Evolutionary conservation across 2,329 filamentous ascomycete genomes (phyloP).

Genomic region (Cladophialophora yegresii): DNA sequence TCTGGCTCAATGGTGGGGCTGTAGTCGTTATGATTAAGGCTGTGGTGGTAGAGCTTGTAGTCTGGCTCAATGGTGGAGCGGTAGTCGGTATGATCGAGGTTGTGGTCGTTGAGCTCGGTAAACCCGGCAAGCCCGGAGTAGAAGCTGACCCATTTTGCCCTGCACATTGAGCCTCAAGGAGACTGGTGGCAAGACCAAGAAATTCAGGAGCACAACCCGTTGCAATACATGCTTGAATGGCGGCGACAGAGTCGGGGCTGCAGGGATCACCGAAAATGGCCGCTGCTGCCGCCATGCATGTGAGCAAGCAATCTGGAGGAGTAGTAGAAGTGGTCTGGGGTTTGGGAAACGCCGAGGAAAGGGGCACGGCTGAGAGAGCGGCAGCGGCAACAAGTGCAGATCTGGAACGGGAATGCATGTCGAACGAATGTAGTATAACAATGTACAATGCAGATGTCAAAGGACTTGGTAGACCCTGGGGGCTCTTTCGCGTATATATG

Average conservation of each 20-base stretch:
- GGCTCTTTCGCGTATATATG: neutral
- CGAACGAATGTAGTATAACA: neutral
- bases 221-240: slow-evolving; percentile 9
- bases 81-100: neutral
- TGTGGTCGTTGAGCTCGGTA: slow-evolving; percentile 4
- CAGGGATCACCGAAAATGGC: neutral
- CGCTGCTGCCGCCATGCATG: neutral
- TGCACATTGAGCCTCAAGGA: slow-evolving; percentile 7
- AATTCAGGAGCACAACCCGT: neutral
- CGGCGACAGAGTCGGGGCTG: slow-evolving; percentile 9
- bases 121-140: neutral
- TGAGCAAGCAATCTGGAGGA: neutral
- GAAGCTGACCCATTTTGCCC: slow-evolving; percentile 4
- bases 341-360: slow-evolving; percentile 11
- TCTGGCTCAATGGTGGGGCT: neutral
- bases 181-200: neutral
- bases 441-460: slow-evolving; percentile 1
- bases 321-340: neutral
- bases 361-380: slow-evolving; percentile 9
- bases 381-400: slow-evolving; percentile 14
- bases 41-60: neutral
- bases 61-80: neutral
- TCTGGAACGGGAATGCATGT: slow-evolving; percentile 20
- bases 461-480: neutral
- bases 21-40: neutral